These are phyloP conservation scores for Stemphylium lycopersici DNA, from an alignment of 2,329 filamentous ascomycete genomes.

Conservation along the genomic window DNA sequence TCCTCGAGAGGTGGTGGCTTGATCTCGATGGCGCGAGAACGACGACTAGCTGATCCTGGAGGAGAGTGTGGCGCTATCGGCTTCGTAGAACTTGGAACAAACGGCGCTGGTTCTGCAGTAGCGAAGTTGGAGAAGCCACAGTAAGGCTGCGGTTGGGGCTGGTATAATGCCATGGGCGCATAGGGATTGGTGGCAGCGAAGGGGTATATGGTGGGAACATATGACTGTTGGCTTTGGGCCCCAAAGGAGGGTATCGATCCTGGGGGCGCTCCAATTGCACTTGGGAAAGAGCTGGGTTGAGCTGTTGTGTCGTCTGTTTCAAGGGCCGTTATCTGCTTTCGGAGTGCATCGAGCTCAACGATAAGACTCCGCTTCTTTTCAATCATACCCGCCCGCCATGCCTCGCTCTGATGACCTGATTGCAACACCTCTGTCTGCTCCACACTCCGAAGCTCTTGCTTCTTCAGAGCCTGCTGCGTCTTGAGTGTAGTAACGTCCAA, in stretches of 20 bases:
- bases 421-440: conserved; percentile 48
- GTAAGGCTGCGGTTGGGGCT: conserved; percentile 24
- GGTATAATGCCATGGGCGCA: conserved; percentile 38
- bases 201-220: conserved; percentile 32
- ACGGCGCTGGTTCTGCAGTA: conserved; percentile 27
- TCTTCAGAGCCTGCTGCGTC: conserved; percentile 38
- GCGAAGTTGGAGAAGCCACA: conserved; percentile 24
- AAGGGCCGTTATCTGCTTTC: conserved; percentile 41
- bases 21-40: conserved; percentile 51
- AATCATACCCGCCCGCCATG: conserved; percentile 43
- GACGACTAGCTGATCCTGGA: conserved; percentile 43
- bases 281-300: conserved; percentile 18
- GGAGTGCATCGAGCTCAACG: conserved; percentile 44
- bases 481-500: conserved; percentile 36
- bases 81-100: conserved; percentile 25
- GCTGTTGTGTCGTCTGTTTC: conserved; percentile 24
- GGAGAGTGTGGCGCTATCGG: conserved; percentile 28
- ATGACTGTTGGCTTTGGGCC: conserved; percentile 34
- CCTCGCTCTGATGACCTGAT: conserved; percentile 38
- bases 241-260: conserved; percentile 24
- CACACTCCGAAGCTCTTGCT: conserved; percentile 42
- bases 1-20: conserved; percentile 45
- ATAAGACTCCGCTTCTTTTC: conserved; percentile 46
- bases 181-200: conserved; percentile 31
- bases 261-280: conserved; percentile 13